Evolutionary conservation across 1,284 basidiomycete genomes (phyloP), one percentile per base, ranked within the genome.

Genomic region (Tylopilus sp.): DNA sequence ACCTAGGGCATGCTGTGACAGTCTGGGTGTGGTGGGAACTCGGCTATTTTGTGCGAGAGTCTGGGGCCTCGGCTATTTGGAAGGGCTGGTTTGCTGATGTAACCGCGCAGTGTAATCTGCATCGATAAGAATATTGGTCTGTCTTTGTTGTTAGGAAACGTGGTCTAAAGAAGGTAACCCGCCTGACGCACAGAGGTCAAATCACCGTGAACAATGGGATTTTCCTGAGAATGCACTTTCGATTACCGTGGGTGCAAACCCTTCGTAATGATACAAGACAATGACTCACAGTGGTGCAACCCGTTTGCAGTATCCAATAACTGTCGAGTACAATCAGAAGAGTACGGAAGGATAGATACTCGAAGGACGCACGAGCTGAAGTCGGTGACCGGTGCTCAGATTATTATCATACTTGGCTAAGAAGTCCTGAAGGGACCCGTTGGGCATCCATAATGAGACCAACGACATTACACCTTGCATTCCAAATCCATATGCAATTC

Each of bases 381-480:
- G 61, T 26, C 63, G 52, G 39, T 67, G 63, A 3, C 4, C 16
- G 0, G 54, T 13, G 4, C 19, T 5, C 18, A 65, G 9, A 16
- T 22, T 29, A 1, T 41, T 2, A 6, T 58, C 60, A 36, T 58
- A 19, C 29, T 55, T 44, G 7, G 1, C 18, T 13, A 56, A 1
- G 24, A 56, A 56, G 19, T 33, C 22, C 16, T 56, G 54, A 18
- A 56, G 36, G 13, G 54, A 39, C 9, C 38, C 54, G 22, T 56
- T 59, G 62, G 24, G 58, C 63, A 73, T 70, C 72, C 72, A 73
- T 26, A 63, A 39, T 5, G 71, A 72, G 12, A 73, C 67, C 38
- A 74, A 44, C 0, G 72, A 66, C 47, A n/a, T n/a, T n/a, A 64
- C 53, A 13, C 39, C 60, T 18, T 8, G 2, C 60, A 65, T 60